These are phyloP conservation scores for Parietaria judaica DNA, from an alignment of 306 rosid genomes.

Conservation along the genomic window DNA sequence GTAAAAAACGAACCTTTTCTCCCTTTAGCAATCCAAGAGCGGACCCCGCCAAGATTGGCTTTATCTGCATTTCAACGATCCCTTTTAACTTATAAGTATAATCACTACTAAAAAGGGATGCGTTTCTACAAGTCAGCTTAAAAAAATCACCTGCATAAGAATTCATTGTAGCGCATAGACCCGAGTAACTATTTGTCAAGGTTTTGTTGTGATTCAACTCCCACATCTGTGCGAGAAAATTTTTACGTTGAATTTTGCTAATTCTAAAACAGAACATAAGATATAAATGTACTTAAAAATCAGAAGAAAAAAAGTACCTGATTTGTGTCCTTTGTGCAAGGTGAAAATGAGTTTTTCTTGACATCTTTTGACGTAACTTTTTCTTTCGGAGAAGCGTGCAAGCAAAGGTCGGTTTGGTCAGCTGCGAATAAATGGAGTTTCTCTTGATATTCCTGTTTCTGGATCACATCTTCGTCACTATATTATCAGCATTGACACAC, in stretches of 20 bases:
- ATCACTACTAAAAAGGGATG: no score
- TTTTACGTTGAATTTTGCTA: no score
- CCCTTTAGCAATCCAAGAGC: slow-evolving; percentile 85
- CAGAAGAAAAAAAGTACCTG: slow-evolving; percentile 42
- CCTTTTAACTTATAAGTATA: no score
- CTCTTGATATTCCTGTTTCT: slow-evolving; percentile 42
- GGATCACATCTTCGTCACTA: slow-evolving; percentile 41
- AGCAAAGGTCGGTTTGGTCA: slow-evolving; percentile 39
- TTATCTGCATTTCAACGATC: slow-evolving; percentile 26
- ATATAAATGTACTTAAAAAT: no score
- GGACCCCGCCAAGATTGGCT: slow-evolving; percentile 36
- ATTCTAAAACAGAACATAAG: no score
- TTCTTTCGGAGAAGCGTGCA: slow-evolving; percentile 60
- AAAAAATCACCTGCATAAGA: slow-evolving; percentile 42
- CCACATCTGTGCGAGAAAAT: no score
- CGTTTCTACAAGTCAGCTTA: no score
- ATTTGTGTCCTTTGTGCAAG: slow-evolving; percentile 58
- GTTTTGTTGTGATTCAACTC: slow-evolving; percentile 61
- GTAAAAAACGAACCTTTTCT: slow-evolving; percentile 48
- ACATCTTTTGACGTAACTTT: slow-evolving; percentile 56
- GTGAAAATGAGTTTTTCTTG: slow-evolving; percentile 53
- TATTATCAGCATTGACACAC: slow-evolving; percentile 9
- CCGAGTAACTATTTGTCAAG: slow-evolving; percentile 60
- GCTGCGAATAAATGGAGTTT: slow-evolving; percentile 52
- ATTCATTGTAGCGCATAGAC: slow-evolving; percentile 63